Evolutionary conservation across 2,329 filamentous ascomycete species (phyloP).

Genomic region (Ustulina deusta): DNA sequence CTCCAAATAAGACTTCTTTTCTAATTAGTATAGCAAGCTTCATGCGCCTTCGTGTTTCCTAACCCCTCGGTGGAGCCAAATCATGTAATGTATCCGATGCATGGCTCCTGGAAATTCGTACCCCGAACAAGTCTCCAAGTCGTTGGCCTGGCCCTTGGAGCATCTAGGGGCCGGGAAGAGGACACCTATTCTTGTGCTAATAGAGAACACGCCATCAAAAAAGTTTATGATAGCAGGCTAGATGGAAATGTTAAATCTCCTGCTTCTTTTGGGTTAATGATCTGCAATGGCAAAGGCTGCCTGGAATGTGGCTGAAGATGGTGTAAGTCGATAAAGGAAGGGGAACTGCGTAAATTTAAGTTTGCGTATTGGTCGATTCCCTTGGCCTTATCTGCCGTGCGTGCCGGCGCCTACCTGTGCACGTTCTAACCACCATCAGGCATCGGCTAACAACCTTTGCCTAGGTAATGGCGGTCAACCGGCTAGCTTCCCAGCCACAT

Average conservation of each 20-base stretch:
- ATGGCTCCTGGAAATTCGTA: neutral
- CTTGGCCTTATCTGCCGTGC: neutral
- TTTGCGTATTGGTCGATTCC: neutral
- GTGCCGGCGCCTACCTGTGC: no score
- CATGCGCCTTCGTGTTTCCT: neutral
- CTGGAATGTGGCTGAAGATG: slow-evolving; percentile 1
- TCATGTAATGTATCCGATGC: neutral
- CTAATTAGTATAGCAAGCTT: slow-evolving; percentile 24
- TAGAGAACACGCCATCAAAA: neutral
- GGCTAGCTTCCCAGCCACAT: neutral
- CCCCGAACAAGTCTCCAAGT: neutral
- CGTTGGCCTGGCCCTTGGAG: neutral
- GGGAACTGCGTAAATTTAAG: no score
- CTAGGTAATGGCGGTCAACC: slow-evolving; percentile 28
- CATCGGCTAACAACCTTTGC: slow-evolving; percentile 2
- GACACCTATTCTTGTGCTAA: neutral
- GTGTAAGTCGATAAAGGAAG: neutral
- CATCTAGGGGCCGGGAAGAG: neutral
- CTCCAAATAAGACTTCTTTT: slow-evolving; percentile 47
- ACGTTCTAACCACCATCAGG: neutral
- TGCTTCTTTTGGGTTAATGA: neutral
- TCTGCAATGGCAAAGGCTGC: neutral
- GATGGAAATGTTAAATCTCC: neutral
- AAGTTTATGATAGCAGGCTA: neutral
- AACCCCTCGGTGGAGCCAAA: neutral